Conservation (phyloP, 495 filamentous ascomycete species). For the Penicillium desertorum region DNA sequence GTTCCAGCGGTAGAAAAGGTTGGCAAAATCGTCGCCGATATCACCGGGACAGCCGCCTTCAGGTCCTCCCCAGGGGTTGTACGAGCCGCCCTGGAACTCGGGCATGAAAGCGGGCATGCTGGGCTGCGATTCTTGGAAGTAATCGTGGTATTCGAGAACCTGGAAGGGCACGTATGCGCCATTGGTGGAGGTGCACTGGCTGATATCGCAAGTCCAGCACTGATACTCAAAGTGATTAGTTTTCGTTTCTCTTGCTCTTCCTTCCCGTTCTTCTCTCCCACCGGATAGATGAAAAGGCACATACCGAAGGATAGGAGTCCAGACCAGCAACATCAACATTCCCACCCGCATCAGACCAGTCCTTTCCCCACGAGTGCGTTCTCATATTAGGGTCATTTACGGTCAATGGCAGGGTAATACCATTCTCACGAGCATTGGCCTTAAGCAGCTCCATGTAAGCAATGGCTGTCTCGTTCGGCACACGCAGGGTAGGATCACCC, state of each 20-base stretch:
- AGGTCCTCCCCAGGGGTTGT: slow-evolving; percentile 61
- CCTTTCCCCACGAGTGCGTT: slow-evolving; percentile 53
- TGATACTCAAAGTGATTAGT: not conserved
- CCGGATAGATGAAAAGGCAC: not conserved
- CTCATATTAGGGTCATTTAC: slow-evolving; percentile 57
- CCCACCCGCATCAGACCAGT: slow-evolving; percentile 52
- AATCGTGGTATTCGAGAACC: slow-evolving; percentile 53
- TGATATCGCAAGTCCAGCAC: slow-evolving; percentile 61
- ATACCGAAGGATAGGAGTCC: slow-evolving; percentile 57
- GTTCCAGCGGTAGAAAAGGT: slow-evolving; percentile 59
- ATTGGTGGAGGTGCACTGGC: slow-evolving; percentile 56
- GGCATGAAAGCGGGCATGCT: slow-evolving; percentile 59
- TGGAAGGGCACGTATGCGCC: slow-evolving; percentile 55
- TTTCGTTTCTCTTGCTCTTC: not conserved
- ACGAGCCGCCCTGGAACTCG: slow-evolving; percentile 64
- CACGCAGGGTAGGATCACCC: slow-evolving; percentile 34
- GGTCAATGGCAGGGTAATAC: slow-evolving; percentile 54
- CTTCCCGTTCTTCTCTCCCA: not conserved
- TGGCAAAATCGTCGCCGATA: slow-evolving; percentile 53
- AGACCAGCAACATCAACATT: slow-evolving; percentile 58
- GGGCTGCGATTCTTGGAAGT: slow-evolving; percentile 52
- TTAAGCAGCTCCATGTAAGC: slow-evolving; percentile 59
- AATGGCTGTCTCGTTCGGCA: slow-evolving; percentile 49
- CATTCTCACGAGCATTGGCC: slow-evolving; percentile 48
- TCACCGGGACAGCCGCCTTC: slow-evolving; percentile 51